phyloP scores from a whole-genome alignment of 768 basidiomycete genomes.

The Hericium erinaceus region DNA sequence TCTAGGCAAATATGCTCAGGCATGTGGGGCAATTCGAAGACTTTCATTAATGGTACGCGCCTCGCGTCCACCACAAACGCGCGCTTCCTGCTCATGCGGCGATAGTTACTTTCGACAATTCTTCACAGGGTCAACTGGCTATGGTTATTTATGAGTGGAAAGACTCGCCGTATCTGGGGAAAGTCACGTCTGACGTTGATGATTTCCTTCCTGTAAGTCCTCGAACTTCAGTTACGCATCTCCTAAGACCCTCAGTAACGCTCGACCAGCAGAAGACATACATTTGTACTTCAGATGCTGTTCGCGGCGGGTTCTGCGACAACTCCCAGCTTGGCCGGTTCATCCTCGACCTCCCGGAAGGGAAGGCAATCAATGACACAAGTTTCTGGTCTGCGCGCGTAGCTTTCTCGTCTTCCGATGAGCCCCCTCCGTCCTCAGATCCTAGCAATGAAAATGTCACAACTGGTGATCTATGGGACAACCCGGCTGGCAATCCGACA shows the following conservation, averaged over 20 bases:
- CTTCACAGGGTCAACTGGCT: conserved; percentile 81
- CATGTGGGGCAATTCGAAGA: conserved; percentile 77
- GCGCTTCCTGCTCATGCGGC: conserved; percentile 14
- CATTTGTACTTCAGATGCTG: conserved; percentile 81
- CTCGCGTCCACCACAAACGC: conserved; percentile 4
- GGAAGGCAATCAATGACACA: conserved; percentile 56
- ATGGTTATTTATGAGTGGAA: conserved; percentile 96
- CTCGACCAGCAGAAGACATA: conserved; percentile 71
- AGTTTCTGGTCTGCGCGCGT: conserved; percentile 86
- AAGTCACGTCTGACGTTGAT: conserved; percentile 42
- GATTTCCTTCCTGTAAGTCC: conserved; percentile 56
- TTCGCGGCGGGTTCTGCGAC: conserved; percentile 62
- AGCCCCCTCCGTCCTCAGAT: conserved; percentile 14
- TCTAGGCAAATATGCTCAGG: conserved; percentile 90
- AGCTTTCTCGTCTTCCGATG: conserved; percentile 35
- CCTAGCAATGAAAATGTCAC: conserved; percentile 16
- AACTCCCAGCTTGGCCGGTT: conserved; percentile 74
- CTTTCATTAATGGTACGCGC: conserved; percentile 73
- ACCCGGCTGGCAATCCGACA: conserved; percentile 50
- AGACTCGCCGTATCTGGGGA: conserved; percentile 80
- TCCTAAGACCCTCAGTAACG: conserved; percentile 11
- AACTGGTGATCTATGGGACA: conserved; percentile 41
- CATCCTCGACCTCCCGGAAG: conserved; percentile 68
- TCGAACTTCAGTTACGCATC: neutral
- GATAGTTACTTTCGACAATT: conserved; percentile 66